Evolutionary conservation across 441 rosid genomes (phyloP).

Genomic region (Syzygium malaccense): DNA sequence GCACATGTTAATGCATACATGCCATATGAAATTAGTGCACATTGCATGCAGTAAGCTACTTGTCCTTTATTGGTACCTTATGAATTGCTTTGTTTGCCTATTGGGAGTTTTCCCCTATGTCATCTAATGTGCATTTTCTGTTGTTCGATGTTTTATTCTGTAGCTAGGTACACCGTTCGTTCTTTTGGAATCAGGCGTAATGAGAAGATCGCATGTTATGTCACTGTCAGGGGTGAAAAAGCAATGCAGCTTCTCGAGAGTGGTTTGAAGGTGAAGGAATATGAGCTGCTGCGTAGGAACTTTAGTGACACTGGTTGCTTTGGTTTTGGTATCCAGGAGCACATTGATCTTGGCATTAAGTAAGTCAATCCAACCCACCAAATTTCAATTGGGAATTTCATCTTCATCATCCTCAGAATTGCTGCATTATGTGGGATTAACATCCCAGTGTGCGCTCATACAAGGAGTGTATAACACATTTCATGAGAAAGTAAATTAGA

Average conservation of each 20-base stretch:
- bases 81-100: not conserved
- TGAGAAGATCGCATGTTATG: conserved; percentile 22
- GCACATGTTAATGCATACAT: not conserved
- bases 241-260: conserved; percentile 24
- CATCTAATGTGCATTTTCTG: not conserved
- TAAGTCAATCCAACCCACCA: not conserved
- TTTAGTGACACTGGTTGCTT: conserved; percentile 25
- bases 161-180: conserved; percentile 25
- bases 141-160: not conserved
- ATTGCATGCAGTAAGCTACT: not conserved
- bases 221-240: conserved; percentile 24
- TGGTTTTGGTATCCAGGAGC: conserved; percentile 26
- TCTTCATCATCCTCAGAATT: not conserved
- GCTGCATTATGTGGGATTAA: not conserved
- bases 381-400: not conserved
- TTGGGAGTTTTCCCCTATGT: not conserved
- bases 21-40: not conserved
- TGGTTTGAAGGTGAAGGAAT: conserved; percentile 24
- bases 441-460: not conserved
- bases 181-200: conserved; percentile 25
- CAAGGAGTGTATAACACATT: not conserved
- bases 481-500: not conserved
- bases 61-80: not conserved
- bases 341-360: conserved; percentile 29
- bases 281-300: conserved; percentile 17